phyloP scores from a whole-genome alignment of 1,284 basidiomycete species.

The Apiotrichum porosum region DNA sequence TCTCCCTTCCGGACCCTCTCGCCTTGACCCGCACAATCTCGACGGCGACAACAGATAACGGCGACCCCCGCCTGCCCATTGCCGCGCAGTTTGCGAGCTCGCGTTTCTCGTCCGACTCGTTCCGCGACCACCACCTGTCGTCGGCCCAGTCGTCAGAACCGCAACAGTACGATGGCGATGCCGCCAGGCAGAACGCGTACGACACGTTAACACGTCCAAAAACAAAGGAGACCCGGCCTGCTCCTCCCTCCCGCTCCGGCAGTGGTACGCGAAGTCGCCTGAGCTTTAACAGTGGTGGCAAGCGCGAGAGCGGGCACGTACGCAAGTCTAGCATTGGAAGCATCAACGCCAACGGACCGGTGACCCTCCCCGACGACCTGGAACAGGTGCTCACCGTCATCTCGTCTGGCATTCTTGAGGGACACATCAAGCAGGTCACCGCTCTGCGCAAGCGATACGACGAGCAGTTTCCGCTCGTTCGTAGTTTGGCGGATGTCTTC shows the following conservation, averaged over 20 bases:
- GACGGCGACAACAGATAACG: conserved; percentile 3
- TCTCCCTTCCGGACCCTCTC: conserved; percentile 45
- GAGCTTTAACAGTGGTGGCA: background rate
- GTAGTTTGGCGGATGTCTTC: conserved; percentile 87
- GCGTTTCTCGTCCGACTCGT: conserved; percentile 13
- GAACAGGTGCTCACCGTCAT: conserved; percentile 74
- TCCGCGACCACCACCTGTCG: conserved; percentile 5
- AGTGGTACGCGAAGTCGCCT: background rate
- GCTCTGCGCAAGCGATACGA: conserved; percentile 80
- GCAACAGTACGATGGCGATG: background rate
- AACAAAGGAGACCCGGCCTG: conserved; percentile 8
- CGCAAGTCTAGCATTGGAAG: conserved; percentile 8
- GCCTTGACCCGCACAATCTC: conserved; percentile 29
- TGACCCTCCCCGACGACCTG: conserved; percentile 74
- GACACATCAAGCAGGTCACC: conserved; percentile 75
- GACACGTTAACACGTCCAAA: conserved; percentile 27
- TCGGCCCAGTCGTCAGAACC: conserved; percentile 3
- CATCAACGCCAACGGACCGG: conserved; percentile 5
- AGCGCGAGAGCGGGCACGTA: conserved; percentile 3
- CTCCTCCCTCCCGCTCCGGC: background rate
- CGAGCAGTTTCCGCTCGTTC: conserved; percentile 85
- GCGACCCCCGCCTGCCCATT: conserved; percentile 74
- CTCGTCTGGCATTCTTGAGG: conserved; percentile 74
- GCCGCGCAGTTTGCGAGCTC: conserved; percentile 67
- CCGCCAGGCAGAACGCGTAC: conserved; percentile 33